These are phyloP conservation scores for Pseudogymnoascus sp. DNA, from an alignment of 2,329 filamentous ascomycete genomes.

Conservation along the genomic window DNA sequence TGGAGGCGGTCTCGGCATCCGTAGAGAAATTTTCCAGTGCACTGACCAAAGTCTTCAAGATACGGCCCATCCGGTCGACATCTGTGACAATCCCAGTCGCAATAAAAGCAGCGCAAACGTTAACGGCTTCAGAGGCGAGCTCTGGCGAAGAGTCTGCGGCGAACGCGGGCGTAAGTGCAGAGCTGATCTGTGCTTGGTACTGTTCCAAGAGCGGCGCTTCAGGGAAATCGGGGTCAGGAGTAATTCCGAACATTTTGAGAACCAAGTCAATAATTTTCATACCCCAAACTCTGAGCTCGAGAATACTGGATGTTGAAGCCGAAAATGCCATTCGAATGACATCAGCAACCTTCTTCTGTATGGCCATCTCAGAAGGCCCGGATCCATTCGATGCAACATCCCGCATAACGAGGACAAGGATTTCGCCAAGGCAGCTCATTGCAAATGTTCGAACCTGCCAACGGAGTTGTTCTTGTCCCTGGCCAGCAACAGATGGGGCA, in stretches of 20 bases:
- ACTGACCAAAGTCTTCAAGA: slow-evolving; percentile 84
- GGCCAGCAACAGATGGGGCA: slow-evolving; percentile 42
- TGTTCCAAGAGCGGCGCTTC: slow-evolving; percentile 94
- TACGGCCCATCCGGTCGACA: slow-evolving; percentile 96
- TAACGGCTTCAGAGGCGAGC: slow-evolving; percentile 89
- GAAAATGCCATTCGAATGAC: slow-evolving; percentile 97
- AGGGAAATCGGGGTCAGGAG: slow-evolving; percentile 93
- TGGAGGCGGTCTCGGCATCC: slow-evolving; percentile 73
- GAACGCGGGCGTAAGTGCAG: slow-evolving; percentile 91
- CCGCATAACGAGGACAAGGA: slow-evolving; percentile 72
- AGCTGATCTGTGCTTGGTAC: slow-evolving; percentile 97
- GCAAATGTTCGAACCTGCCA: slow-evolving; percentile 97
- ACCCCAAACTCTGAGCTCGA: slow-evolving; percentile 84
- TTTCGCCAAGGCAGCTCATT: slow-evolving; percentile 78
- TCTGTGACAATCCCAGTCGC: slow-evolving; percentile 96
- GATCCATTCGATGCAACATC: slow-evolving; percentile 73
- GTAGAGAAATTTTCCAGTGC: slow-evolving; percentile 87
- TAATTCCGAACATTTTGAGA: slow-evolving; percentile 91
- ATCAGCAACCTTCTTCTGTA: slow-evolving; percentile 82
- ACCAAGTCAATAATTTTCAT: slow-evolving; percentile 91
- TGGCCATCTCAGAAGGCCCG: slow-evolving; percentile 66
- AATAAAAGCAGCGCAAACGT: slow-evolving; percentile 97
- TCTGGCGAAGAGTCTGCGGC: slow-evolving; percentile 93
- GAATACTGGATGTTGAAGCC: slow-evolving; percentile 86
- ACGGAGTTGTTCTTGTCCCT: slow-evolving; percentile 78